phyloP scores from a whole-genome alignment of 2,329 filamentous ascomycete genomes.

The Diaporthe sp. region DNA sequence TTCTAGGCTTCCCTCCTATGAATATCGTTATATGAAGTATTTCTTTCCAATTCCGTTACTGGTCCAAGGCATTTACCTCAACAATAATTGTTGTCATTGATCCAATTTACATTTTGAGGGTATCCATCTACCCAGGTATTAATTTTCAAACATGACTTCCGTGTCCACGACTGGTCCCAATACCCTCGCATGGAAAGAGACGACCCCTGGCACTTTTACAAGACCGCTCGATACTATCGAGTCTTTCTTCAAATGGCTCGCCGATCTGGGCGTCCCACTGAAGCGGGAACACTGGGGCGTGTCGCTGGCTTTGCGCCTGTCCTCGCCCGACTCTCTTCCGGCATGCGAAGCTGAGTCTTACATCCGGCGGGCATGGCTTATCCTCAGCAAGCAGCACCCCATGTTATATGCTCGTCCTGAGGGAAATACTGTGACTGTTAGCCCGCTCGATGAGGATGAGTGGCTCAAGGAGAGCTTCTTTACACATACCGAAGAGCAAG shows the following conservation, averaged over 20 bases:
- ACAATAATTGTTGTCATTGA: neutral
- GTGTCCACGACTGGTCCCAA: neutral
- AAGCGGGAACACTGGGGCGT: slow-evolving; percentile 21
- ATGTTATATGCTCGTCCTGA: too few relatives aligned
- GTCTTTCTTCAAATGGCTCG: slow-evolving; percentile 28
- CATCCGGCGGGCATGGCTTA: too few relatives aligned
- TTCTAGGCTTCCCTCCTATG: neutral
- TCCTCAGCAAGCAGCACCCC: too few relatives aligned
- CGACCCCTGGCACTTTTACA: slow-evolving; percentile 2
- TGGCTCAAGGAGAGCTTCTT: too few relatives aligned
- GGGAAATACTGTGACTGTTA: too few relatives aligned
- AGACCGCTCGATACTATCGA: slow-evolving; percentile 19
- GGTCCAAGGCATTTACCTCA: neutral
- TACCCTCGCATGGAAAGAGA: slow-evolving; percentile 4
- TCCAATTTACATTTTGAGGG: neutral
- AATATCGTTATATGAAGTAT: neutral
- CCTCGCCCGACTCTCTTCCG: neutral
- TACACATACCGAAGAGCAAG: too few relatives aligned
- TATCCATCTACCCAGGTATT: neutral
- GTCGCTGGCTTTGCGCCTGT: neutral
- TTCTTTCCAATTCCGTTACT: neutral
- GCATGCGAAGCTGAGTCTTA: too few relatives aligned
- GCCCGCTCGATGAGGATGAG: too few relatives aligned
- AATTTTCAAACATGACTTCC: neutral
- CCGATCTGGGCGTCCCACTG: slow-evolving; percentile 1